Evolutionary conservation across 2,329 filamentous ascomycete species (phyloP), one percentile per base, ranked within the genome.

Genomic region (Verticillium klebahnii): DNA sequence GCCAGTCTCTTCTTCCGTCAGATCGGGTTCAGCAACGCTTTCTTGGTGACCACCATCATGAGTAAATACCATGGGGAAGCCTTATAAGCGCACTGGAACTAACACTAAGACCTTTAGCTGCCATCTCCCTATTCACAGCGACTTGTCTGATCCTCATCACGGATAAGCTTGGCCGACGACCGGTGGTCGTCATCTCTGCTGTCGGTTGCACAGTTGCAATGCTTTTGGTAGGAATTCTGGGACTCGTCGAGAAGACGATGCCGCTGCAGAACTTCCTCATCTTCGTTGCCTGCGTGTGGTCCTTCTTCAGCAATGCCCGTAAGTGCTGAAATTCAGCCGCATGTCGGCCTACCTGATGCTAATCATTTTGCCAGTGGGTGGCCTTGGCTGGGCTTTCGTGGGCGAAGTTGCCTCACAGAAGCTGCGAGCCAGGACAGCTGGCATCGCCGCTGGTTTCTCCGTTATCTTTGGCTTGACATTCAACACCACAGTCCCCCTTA

Each of bases 391-490:
- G 67, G 69, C 69, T 0, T 71, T 71, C 37, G 68, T 72, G 25
- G 71, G 68, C 25, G 74, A 77, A 59, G 73, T 76, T 6, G 75
- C 75, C 0, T 73, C 75, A 0, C 72, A 73, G 15, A 69, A 73
- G 4, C 66, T 76, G 3, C 70, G 73, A 0, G 68, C 70, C 0
- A 70, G 70, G 12, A 75, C 73, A 0, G 69, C 73, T 5, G 71
- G 72, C 1, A 65, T 73, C 25, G 69, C 69, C 11, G 69, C 71
- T 1, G 71, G 72, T 0, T 63, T 66, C 3, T 69, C 64, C 29
- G 67, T 61, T 17, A 67, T 64, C 29, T 69, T 62, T n/a, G 68
- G 58, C 23, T 54, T 66, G 15, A 52, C 64, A n/a, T 66, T 69
- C 63, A 63, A 60, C 34, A 61, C 71, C 2, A 60, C 71, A 2